These are phyloP conservation scores for Adansonia digitata DNA, from an alignment of 345 rosid genomes.

Conservation along the genomic window DNA sequence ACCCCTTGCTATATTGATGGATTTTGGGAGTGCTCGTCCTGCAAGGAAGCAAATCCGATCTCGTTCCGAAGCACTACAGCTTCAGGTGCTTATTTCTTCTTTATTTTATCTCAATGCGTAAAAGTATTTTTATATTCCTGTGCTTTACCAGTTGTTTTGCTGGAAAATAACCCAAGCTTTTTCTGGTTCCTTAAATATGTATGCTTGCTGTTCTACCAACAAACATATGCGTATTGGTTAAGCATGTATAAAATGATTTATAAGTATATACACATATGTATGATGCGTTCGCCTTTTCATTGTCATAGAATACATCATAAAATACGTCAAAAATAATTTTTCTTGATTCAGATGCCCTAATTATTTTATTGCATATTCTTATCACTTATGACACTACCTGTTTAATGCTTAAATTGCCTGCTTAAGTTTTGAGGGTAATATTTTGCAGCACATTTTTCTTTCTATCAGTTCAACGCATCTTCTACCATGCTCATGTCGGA, in stretches of 20 bases:
- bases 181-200: background rate
- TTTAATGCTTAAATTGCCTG: background rate
- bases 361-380: background rate
- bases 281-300: background rate
- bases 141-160: background rate
- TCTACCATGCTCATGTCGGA: background rate
- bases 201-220: background rate
- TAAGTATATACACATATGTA: background rate
- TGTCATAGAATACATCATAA: no score
- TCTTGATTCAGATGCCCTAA: background rate
- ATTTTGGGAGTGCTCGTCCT: slow-evolving; percentile 91
- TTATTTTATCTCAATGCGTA: background rate
- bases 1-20: slow-evolving; percentile 92
- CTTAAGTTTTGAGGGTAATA: background rate
- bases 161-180: background rate
- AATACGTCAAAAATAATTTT: background rate
- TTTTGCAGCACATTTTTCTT: background rate
- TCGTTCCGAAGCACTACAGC: slow-evolving; percentile 84
- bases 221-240: background rate
- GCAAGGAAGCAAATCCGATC: slow-evolving; percentile 82
- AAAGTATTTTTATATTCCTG: background rate
- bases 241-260: background rate
- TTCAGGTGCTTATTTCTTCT: slow-evolving; percentile 57
- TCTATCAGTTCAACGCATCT: background rate
- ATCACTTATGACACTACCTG: background rate